Conservation (phyloP, 1,139 yeast genomes). For the Saccharomycopsis phalli region DNA sequence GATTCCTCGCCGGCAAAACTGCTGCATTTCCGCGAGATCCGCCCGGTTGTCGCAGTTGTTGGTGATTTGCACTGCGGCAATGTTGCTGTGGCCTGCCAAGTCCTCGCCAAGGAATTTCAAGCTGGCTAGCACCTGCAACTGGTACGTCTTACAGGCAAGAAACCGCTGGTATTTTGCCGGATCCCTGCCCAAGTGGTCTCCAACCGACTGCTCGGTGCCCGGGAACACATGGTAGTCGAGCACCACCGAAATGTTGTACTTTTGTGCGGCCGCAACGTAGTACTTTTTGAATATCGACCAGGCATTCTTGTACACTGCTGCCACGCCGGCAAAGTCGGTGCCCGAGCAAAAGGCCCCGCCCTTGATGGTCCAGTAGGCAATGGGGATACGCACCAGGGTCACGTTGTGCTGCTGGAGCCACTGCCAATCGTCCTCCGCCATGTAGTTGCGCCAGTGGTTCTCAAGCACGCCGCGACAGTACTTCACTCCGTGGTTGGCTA, state of each 20-base stretch:
- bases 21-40: constrained; percentile 34
- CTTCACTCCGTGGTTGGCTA: constrained; percentile 43
- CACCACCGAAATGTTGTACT: constrained; percentile 54
- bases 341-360: constrained; percentile 50
- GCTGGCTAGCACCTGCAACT: constrained; percentile 35
- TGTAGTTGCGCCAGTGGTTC: constrained; percentile 61
- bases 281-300: constrained; percentile 42
- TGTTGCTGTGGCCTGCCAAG: constrained; percentile 47
- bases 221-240: constrained; percentile 86
- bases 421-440: constrained; percentile 64
- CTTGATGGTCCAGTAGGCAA: constrained; percentile 82
- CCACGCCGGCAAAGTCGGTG: constrained; percentile 50
- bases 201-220: constrained; percentile 73
- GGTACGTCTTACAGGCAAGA: constrained; percentile 31
- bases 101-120: constrained; percentile 57
- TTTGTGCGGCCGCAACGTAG: constrained; percentile 25
- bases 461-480: constrained; percentile 50
- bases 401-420: constrained; percentile 59
- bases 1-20: constrained; percentile 60
- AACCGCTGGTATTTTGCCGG: constrained; percentile 56
- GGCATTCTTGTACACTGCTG: constrained; percentile 53
- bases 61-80: constrained; percentile 73
- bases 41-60: constrained; percentile 63
- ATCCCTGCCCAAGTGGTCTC: constrained; percentile 70
- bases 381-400: constrained; percentile 70